These are phyloP conservation scores for Dillenia suffruticosa DNA, from an alignment of 164 flowering plant genomes.

Conservation along the genomic window DNA sequence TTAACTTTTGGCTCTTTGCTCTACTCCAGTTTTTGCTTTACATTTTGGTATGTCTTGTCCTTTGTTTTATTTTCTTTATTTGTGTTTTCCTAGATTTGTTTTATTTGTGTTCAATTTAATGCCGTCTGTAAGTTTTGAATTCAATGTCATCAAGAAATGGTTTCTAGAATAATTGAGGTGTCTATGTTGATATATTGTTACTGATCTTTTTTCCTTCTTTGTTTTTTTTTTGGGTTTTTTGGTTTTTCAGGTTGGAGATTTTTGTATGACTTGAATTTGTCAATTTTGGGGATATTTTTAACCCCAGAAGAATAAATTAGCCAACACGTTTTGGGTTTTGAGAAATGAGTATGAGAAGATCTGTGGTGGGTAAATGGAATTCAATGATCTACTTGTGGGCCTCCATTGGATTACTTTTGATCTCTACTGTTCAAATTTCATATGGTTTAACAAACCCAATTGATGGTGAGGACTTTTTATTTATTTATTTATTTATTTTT, in stretches of 20 bases:
- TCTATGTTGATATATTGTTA: background rate
- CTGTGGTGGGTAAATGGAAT: constrained; percentile 22
- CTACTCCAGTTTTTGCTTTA: background rate
- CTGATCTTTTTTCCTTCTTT: background rate
- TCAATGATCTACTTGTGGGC: constrained; percentile 34
- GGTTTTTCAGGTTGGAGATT: constrained; percentile 13
- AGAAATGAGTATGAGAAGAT: constrained; percentile 38
- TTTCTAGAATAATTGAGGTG: background rate
- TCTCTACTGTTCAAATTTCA: constrained; percentile 25
- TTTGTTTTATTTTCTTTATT: background rate
- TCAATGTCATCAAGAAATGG: too few species aligned
- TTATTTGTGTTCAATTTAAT: background rate
- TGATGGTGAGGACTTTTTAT: constrained; percentile 45
- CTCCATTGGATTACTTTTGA: constrained; percentile 31
- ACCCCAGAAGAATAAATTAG: background rate
- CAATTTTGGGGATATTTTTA: background rate
- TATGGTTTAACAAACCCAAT: constrained; percentile 46
- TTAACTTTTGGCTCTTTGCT: background rate
- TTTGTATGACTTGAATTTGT: background rate
- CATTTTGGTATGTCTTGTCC: background rate
- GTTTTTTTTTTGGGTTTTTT: background rate
- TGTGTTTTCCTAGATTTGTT: background rate
- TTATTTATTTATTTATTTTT: background rate
- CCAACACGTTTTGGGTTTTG: constrained; percentile 15
- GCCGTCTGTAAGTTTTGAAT: too few species aligned